phyloP scores from a whole-genome alignment of 2,329 filamentous ascomycete species.

The Xylariaceae sp. region DNA sequence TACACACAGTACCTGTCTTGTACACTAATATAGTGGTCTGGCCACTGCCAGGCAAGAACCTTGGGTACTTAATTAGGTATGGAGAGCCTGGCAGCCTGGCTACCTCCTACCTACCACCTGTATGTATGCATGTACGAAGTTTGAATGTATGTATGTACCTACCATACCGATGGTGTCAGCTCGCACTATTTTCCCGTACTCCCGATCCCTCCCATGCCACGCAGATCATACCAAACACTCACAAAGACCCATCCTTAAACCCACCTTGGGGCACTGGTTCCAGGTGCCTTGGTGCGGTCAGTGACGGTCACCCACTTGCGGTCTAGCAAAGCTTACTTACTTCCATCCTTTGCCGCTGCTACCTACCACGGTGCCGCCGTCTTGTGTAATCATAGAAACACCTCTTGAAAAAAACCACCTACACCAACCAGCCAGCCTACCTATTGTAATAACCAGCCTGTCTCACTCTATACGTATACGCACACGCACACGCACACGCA shows the following conservation, averaged over 20 bases:
- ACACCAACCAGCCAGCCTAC: constrained; percentile 10
- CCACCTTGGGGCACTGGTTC: background rate
- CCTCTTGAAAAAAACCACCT: constrained; percentile 18
- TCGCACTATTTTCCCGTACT: constrained; percentile 29
- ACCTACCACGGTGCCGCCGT: constrained; percentile 27
- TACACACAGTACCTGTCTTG: too few relatives aligned
- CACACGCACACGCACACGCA: constrained; percentile 6
- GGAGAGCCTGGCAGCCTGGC: too few relatives aligned
- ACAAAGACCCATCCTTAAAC: background rate
- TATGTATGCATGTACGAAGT: too few relatives aligned
- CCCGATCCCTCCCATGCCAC: constrained; percentile 27
- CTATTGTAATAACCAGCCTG: background rate
- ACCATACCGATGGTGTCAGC: constrained; percentile 30
- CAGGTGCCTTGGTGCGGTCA: constrained; percentile 11
- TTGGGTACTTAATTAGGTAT: too few relatives aligned
- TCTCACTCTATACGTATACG: constrained; percentile 3
- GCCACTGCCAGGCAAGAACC: too few relatives aligned
- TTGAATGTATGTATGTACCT: too few relatives aligned
- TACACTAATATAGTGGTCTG: too few relatives aligned
- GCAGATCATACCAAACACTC: constrained; percentile 26
- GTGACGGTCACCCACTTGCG: background rate
- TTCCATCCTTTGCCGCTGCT: constrained; percentile 20
- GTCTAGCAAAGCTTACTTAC: constrained; percentile 19
- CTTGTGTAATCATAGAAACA: constrained; percentile 23
- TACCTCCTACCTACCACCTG: too few relatives aligned